phyloP scores from a whole-genome alignment of 1,139 yeast genomes.

The Saccharomyces uvarum region DNA sequence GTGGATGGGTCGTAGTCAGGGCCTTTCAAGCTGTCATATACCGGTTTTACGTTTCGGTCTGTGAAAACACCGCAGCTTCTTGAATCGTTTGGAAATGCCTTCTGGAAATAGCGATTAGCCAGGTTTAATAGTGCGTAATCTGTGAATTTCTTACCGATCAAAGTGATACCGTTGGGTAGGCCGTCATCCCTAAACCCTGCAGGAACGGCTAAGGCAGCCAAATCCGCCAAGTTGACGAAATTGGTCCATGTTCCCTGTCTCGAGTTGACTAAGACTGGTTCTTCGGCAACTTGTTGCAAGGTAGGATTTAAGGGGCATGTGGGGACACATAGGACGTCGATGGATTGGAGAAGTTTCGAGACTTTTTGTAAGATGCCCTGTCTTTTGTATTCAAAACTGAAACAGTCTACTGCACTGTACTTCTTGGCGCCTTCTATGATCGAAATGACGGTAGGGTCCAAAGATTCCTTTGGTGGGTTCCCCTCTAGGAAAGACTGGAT shows the following conservation, averaged over 20 bases:
- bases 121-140: constrained; percentile 83
- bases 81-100: constrained; percentile 39
- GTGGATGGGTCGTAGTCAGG: constrained; percentile 36
- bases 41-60: constrained; percentile 15
- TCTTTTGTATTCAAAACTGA: constrained; percentile 77
- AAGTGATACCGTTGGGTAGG: constrained; percentile 81
- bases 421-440: constrained; percentile 74
- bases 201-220: constrained; percentile 87
- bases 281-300: constrained; percentile 57
- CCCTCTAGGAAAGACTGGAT: constrained; percentile 64
- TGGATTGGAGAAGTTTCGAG: constrained; percentile 43
- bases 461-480: constrained; percentile 58
- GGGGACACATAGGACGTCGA: constrained; percentile 80
- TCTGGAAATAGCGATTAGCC: constrained; percentile 61
- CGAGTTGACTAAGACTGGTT: constrained; percentile 80
- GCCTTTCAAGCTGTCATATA: constrained; percentile 37
- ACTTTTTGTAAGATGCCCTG: constrained; percentile 65
- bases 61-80: constrained; percentile 42
- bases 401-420: constrained; percentile 74
- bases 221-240: constrained; percentile 87
- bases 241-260: constrained; percentile 94
- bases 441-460: constrained; percentile 76
- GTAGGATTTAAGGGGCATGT: constrained; percentile 91
- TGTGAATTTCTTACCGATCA: constrained; percentile 71
- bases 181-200: constrained; percentile 81